Evolutionary conservation across 140 eudicot genomes (phyloP).

Genomic region (Bidens hawaiensis): DNA sequence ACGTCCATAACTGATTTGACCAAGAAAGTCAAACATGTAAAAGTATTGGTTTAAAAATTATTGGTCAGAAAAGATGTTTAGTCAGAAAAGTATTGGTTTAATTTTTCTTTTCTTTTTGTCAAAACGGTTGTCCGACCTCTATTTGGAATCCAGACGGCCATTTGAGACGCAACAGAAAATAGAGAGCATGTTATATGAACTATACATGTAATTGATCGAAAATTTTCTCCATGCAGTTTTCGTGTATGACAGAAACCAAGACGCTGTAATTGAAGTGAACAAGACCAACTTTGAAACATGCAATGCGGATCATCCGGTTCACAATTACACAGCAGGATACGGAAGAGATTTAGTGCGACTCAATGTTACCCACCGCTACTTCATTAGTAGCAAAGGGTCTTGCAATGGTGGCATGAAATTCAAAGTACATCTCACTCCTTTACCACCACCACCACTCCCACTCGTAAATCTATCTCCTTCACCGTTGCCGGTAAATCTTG

Average conservation of each 20-base stretch:
- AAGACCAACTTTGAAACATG: conserved; percentile 65
- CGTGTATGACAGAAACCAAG: conserved; percentile 72
- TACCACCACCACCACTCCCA: conserved; percentile 73
- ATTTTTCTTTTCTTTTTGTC: too few relatives aligned
- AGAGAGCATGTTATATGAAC: too few relatives aligned
- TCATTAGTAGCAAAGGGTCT: conserved; percentile 74
- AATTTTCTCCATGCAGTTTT: conserved; percentile 38
- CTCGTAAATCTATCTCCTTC: conserved; percentile 42
- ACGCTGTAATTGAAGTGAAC: conserved; percentile 69
- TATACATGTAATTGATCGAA: not conserved
- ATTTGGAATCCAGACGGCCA: too few relatives aligned
- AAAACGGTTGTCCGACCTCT: too few relatives aligned
- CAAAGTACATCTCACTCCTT: conserved; percentile 44
- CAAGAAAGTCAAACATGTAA: too few relatives aligned
- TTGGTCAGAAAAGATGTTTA: too few relatives aligned
- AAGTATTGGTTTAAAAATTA: too few relatives aligned
- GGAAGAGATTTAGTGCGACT: conserved; percentile 82
- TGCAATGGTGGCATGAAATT: conserved; percentile 76
- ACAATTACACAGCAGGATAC: conserved; percentile 77
- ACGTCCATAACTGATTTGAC: too few relatives aligned
- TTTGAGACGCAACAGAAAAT: too few relatives aligned
- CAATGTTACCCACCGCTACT: conserved; percentile 61
- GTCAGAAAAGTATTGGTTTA: too few relatives aligned
- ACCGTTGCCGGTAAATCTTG: conserved; percentile 44
- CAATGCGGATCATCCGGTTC: conserved; percentile 61